A percentile compares a stretch with the other conserved stretches of the same genome.
Evolutionary conservation across 352 stramenopile species (phyloP).

Genomic region (Thalassiosira mediterranea): DNA sequence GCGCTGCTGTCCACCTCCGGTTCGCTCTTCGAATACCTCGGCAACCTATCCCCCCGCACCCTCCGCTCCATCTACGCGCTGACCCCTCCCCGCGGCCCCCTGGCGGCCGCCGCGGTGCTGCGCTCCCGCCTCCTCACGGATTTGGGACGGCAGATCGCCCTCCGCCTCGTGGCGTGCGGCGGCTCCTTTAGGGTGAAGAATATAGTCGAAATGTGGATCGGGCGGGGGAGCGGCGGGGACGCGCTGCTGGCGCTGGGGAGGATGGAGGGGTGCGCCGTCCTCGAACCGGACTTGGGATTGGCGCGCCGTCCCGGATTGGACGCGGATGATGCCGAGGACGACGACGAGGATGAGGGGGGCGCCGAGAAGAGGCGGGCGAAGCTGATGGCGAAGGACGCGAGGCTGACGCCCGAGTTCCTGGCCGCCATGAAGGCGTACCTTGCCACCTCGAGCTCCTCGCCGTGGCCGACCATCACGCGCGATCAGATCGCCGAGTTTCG

Average conservation of each 20-base stretch:
- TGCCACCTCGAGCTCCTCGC: constrained; percentile 57
- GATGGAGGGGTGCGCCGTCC: constrained; percentile 51
- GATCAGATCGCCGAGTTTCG: constrained; percentile 48
- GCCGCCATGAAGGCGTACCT: constrained; percentile 60
- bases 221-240: constrained; percentile 14
- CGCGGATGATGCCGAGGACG: constrained; percentile 20
- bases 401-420: constrained; percentile 69
- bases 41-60: constrained; percentile 19
- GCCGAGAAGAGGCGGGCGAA: constrained; percentile 7
- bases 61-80: constrained; percentile 44
- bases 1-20: constrained; percentile 29
- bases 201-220: constrained; percentile 54
- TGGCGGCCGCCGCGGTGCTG: constrained; percentile 35
- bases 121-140: constrained; percentile 50
- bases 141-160: constrained; percentile 60
- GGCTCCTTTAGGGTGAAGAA: constrained; percentile 59
- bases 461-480: constrained; percentile 60
- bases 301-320: constrained; percentile 40
- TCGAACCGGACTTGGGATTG: constrained; percentile 45
- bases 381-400: constrained; percentile 33
- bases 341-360: constrained; percentile 17
- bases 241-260: constrained; percentile 23
- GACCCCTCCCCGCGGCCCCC: constrained; percentile 26
- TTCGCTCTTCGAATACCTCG: constrained; percentile 55
- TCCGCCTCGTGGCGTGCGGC: constrained; percentile 64